Conservation (phyloP, 106 monocot genomes). For the Xerophyta viscosa region DNA sequence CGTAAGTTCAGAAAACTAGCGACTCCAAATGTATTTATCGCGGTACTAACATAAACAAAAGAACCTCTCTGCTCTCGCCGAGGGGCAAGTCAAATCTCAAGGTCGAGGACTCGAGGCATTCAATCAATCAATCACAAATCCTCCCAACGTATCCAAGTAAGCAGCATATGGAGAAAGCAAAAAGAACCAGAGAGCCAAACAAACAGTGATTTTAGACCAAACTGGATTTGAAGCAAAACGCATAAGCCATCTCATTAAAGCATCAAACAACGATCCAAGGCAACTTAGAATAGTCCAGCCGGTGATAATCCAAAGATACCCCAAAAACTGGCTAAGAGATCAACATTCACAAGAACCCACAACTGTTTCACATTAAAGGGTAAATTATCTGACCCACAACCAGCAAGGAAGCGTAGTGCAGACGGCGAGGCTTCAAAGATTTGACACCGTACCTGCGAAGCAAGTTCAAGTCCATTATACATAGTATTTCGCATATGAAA, state of each 20-base stretch:
- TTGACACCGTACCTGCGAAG: background rate
- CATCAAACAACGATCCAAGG: slow-evolving; percentile 15
- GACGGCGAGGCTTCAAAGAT: background rate
- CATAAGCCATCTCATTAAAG: slow-evolving; percentile 7
- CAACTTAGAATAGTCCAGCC: slow-evolving; percentile 11
- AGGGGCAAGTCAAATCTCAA: background rate
- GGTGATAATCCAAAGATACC: slow-evolving; percentile 1
- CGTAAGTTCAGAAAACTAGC: background rate
- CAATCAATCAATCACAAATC: too few species aligned
- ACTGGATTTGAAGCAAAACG: slow-evolving; percentile 13
- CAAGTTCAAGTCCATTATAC: background rate
- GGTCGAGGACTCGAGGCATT: background rate
- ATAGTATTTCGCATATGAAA: background rate
- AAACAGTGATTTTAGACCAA: too few species aligned
- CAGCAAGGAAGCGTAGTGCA: background rate
- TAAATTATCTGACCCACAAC: background rate
- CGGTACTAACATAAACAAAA: background rate
- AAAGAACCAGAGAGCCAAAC: too few species aligned
- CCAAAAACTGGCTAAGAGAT: background rate
- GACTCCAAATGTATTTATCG: too few species aligned
- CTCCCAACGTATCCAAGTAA: too few species aligned
- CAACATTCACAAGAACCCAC: background rate
- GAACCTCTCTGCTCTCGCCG: background rate
- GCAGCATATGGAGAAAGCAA: too few species aligned
- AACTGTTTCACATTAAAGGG: too few species aligned